phyloP scores from a whole-genome alignment of 176 grass and related monocot species.

The Rhynchospora tenuis region DNA sequence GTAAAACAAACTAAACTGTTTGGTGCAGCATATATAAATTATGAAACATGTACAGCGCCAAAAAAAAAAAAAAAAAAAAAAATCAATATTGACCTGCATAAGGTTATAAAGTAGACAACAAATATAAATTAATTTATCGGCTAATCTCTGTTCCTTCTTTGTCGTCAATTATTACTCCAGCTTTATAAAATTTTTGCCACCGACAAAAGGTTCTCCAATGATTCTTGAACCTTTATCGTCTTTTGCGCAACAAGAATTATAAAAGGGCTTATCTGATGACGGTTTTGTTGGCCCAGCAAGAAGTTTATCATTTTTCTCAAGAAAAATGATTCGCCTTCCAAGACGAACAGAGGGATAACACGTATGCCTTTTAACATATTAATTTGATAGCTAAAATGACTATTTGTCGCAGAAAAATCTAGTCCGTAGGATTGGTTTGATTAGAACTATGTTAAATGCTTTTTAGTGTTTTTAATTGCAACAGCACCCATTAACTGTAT shows the following conservation, averaged over 20 bases:
- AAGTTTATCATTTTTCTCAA: background rate
- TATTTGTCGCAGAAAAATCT: no score
- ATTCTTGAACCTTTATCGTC: background rate
- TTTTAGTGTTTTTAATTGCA: no score
- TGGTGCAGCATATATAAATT: background rate
- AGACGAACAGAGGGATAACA: background rate
- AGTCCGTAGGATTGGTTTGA: no score
- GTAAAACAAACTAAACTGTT: background rate
- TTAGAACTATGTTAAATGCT: no score
- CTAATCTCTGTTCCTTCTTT: background rate
- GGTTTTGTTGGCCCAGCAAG: background rate
- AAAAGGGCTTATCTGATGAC: background rate
- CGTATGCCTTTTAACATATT: no score
- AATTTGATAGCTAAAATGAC: no score
- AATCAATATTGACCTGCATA: background rate
- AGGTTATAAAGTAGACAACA: background rate
- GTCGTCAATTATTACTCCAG: background rate
- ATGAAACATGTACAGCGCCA: background rate
- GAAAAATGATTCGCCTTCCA: background rate
- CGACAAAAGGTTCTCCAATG: background rate
- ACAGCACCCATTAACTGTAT: no score
- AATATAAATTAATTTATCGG: background rate
- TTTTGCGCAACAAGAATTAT: background rate
- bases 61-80: background rate
- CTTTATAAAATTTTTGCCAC: background rate